A percentile compares a stretch with the other conserved stretches of the same genome.
These are phyloP conservation scores for Diplodia mutila DNA, from an alignment of 2,329 filamentous ascomycete species.

Conservation along the genomic window DNA sequence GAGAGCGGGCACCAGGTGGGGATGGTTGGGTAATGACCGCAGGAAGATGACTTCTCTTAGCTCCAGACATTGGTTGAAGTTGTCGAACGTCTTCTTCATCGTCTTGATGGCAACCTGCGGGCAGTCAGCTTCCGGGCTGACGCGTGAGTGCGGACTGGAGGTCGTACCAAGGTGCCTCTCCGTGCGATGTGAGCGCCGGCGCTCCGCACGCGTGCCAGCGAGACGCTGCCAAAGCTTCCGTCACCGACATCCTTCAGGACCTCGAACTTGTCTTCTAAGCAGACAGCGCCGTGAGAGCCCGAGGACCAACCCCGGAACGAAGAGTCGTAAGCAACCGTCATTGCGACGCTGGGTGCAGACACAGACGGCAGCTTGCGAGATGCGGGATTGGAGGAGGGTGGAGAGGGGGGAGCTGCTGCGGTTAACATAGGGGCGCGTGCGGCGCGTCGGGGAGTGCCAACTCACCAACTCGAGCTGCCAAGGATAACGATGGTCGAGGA, in stretches of 20 bases:
- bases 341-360: constrained; percentile 49
- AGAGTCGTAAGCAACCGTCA: constrained; percentile 78
- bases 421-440: constrained; percentile 16
- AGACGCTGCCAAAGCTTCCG: constrained; percentile 97
- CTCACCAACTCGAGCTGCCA: constrained; percentile 23
- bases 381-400: not conserved
- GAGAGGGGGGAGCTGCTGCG: constrained; percentile 1
- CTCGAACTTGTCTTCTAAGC: constrained; percentile 91
- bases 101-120: constrained; percentile 94
- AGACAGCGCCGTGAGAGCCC: constrained; percentile 53
- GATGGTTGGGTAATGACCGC: constrained; percentile 81
- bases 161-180: constrained; percentile 85
- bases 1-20: constrained; percentile 92
- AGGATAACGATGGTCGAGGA: constrained; percentile 17
- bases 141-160: constrained; percentile 3
- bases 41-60: constrained; percentile 97
- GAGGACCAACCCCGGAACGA: constrained; percentile 68
- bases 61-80: constrained; percentile 85
- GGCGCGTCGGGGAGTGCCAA: constrained; percentile 11
- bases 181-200: constrained; percentile 87
- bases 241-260: constrained; percentile 98
- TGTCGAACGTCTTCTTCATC: constrained; percentile 99
- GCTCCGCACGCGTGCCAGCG: constrained; percentile 85
- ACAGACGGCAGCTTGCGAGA: constrained; percentile 10
- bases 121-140: not conserved